phyloP scores from a whole-genome alignment of 2,329 filamentous ascomycete genomes.

The Ascocoryne sarcoides region DNA sequence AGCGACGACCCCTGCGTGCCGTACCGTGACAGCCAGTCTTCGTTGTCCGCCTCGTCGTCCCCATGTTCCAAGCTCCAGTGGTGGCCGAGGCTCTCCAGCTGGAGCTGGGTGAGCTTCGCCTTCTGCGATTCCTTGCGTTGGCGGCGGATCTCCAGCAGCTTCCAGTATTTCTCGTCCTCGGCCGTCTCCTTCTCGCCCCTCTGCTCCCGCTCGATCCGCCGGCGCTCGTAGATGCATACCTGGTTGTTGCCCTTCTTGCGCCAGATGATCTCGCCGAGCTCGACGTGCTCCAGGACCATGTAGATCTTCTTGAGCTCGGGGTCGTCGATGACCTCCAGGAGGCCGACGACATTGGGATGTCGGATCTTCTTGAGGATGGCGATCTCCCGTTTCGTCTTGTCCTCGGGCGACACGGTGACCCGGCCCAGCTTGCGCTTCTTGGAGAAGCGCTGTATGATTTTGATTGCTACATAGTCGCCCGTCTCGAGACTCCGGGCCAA shows the following conservation, averaged over 20 bases:
- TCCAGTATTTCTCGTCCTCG: constrained; percentile 51
- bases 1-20: constrained; percentile 23
- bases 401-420: constrained; percentile 58
- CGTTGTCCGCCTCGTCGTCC: constrained; percentile 38
- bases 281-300: constrained; percentile 91
- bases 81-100: constrained; percentile 39
- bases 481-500: constrained; percentile 73
- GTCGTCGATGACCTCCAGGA: constrained; percentile 96
- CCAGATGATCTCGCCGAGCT: constrained; percentile 91
- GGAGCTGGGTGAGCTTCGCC: constrained; percentile 42
- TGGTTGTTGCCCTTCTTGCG: constrained; percentile 78
- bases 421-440: constrained; percentile 88
- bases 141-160: constrained; percentile 50
- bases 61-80: constrained; percentile 83
- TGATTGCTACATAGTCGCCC: constrained; percentile 82
- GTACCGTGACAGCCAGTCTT: constrained; percentile 25
- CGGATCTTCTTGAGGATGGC: constrained; percentile 97
- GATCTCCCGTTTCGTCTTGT: constrained; percentile 91
- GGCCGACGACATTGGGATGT: constrained; percentile 90
- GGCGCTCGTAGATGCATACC: constrained; percentile 74
- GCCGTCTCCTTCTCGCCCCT: constrained; percentile 46
- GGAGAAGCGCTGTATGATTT: constrained; percentile 94
- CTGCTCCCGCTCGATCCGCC: constrained; percentile 67
- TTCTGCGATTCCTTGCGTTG: constrained; percentile 49
- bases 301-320: constrained; percentile 96